Conservation (phyloP, 2,329 filamentous ascomycete species). For the Dryadomyces quercus-mongolicae region DNA sequence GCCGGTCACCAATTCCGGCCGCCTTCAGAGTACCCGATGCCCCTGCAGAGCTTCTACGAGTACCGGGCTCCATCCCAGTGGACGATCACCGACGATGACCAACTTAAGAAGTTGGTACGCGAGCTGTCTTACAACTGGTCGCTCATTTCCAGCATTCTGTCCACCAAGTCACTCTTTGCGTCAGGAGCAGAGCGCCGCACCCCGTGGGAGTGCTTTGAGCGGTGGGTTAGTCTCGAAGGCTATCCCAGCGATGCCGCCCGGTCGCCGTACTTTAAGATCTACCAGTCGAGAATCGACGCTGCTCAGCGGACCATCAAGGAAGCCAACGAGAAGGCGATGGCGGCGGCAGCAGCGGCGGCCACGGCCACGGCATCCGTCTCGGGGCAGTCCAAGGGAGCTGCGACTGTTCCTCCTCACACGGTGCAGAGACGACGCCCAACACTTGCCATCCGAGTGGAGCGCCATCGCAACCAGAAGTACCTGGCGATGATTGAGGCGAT, state of each 20-base stretch:
- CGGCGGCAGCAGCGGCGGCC: conserved; percentile 20
- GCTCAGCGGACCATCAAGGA: conserved; percentile 43
- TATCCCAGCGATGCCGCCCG: conserved; percentile 88
- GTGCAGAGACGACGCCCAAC: conserved; percentile 56
- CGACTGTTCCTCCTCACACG: conserved; percentile 19
- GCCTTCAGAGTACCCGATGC: conserved; percentile 85
- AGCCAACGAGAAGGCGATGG: conserved; percentile 35
- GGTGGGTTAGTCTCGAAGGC: conserved; percentile 87
- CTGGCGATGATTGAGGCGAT: conserved; percentile 85
- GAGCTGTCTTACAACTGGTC: conserved; percentile 98
- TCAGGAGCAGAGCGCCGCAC: conserved; percentile 83
- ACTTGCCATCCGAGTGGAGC: conserved; percentile 72
- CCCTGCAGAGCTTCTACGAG: conserved; percentile 81
- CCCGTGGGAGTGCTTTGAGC: conserved; percentile 97
- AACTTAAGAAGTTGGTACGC: conserved; percentile 70
- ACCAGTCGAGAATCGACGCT: conserved; percentile 47
- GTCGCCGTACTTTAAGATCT: conserved; percentile 82
- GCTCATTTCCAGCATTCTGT: conserved; percentile 72
- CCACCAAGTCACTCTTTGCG: conserved; percentile 61
- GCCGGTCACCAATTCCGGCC: conserved; percentile 87
- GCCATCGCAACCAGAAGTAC: conserved; percentile 75
- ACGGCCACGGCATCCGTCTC: conserved; percentile 19
- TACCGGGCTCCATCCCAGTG: conserved; percentile 78
- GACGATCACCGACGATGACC: conserved; percentile 82
- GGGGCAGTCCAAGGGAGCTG: conserved; percentile 22